Conservation (phyloP, 2,329 filamentous ascomycete species). For the Trichoderma oligosporum region DNA sequence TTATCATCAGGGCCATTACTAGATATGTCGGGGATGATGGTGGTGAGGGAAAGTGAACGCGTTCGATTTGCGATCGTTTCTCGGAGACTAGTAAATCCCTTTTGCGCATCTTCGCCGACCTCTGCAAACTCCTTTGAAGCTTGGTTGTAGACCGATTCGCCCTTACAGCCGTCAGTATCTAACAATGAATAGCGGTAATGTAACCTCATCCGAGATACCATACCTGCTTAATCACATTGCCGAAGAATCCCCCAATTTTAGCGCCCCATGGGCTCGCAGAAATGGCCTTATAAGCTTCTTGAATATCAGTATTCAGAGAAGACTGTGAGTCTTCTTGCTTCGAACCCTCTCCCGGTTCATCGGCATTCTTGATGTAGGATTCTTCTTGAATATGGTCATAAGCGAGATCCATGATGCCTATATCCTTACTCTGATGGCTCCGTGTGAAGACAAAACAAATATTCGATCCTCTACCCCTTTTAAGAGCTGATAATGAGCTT, state of each 20-base stretch:
- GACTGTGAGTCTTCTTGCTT: slow-evolving; percentile 41
- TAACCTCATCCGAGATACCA: not conserved
- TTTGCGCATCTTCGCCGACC: slow-evolving; percentile 75
- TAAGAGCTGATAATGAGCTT: not conserved
- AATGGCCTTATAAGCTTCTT: slow-evolving; percentile 93
- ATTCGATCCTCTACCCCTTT: not conserved
- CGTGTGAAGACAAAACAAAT: not conserved
- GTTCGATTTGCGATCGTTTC: slow-evolving; percentile 68
- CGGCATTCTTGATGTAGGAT: slow-evolving; percentile 58
- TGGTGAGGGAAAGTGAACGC: slow-evolving; percentile 65
- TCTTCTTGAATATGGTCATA: slow-evolving; percentile 97
- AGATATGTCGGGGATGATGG: slow-evolving; percentile 27
- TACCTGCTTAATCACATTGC: slow-evolving; percentile 90
- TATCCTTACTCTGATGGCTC: not conserved
- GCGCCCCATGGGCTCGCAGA: slow-evolving; percentile 89
- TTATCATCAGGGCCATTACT: slow-evolving; percentile 34
- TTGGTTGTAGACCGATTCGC: slow-evolving; percentile 78
- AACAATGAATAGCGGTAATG: not conserved
- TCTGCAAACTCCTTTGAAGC: slow-evolving; percentile 79
- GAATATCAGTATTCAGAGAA: slow-evolving; percentile 79
- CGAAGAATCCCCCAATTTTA: slow-evolving; percentile 81
- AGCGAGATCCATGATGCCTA: slow-evolving; percentile 75
- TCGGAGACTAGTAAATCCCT: slow-evolving; percentile 69
- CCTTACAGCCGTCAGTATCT: slow-evolving; percentile 44
- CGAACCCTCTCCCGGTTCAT: slow-evolving; percentile 43